Evolutionary conservation across 495 filamentous ascomycete genomes (phyloP), one percentile per base, ranked within the genome.

Genomic region (Penicillium antarcticum): DNA sequence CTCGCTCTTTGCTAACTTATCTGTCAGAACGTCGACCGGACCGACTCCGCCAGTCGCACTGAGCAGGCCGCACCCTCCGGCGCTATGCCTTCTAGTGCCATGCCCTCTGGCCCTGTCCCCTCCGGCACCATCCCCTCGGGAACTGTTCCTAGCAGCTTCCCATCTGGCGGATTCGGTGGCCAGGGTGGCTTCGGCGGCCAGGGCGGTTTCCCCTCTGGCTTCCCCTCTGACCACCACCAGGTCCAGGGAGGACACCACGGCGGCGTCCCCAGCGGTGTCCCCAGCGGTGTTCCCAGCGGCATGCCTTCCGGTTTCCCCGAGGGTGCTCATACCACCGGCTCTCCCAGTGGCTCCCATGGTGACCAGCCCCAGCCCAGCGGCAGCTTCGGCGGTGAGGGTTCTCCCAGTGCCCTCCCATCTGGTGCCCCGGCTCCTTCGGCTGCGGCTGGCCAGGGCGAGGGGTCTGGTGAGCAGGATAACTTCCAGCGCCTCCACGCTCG

Each of bases 401-500:
- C 37, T 39, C 42, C 50, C 31, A 29, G 34, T 45, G 26, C 18
- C 26, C 29, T 45, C 19, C 42, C 55, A 1, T 29, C 29, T 17
- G 37, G 46, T 11, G 21, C 42, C 10, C 31, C 43, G 42, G 52
- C 48, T 34, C 45, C 41, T 26, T 45, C 51, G n/a, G 42, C 42
- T 33, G 36, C 6, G 26, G 32, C 48, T 24, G 17, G 16, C 19
- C 8, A 48, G 33, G 26, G 38, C 8, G 19, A 56, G 24, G 38
- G 23, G 10, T n/a, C 42, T 18, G 18, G 36, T 35, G 32, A 38
- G 21, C 29, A 16, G n/a, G 17, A 47, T 35, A 24, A 18, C 18
- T 63, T 66, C 38, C 32, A 58, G 31, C 67, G 65, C 18, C 21
- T 59, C 17, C 67, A 70, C 33, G 60, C 64, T 37, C 67, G 67